These are phyloP conservation scores for Ampelocalamus luodianensis DNA, from an alignment of 176 grass and related monocot species.

Conservation along the genomic window DNA sequence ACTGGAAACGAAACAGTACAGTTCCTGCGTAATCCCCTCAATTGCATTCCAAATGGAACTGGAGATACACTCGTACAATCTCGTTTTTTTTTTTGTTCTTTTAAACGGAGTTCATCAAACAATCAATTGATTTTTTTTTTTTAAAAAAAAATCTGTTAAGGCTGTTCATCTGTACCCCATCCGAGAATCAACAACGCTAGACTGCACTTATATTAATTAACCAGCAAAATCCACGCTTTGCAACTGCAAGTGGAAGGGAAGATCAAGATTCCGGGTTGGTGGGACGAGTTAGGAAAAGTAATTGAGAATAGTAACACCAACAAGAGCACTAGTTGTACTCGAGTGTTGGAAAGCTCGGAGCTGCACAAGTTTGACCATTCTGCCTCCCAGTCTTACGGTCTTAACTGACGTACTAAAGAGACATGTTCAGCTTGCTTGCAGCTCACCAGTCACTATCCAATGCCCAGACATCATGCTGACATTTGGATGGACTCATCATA, in stretches of 20 bases:
- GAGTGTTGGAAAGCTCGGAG: background rate
- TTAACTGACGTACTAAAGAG: background rate
- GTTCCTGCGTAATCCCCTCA: background rate
- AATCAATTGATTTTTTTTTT: no score
- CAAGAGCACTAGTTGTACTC: background rate
- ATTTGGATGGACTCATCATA: background rate
- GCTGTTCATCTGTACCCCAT: no score
- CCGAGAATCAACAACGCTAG: no score
- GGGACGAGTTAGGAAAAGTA: background rate
- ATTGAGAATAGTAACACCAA: background rate
- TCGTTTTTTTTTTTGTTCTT: no score
- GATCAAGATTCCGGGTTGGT: background rate
- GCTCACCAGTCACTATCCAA: background rate
- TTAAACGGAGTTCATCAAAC: no score
- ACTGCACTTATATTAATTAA: no score
- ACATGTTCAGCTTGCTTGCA: background rate
- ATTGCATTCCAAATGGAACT: background rate
- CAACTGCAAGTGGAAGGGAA: background rate
- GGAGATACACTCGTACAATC: no score
- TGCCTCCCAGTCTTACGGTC: background rate
- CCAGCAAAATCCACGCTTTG: background rate
- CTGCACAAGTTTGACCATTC: constrained; percentile 26
- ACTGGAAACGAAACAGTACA: background rate
- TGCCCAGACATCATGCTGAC: background rate
- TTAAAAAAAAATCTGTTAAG: no score